Percentiles rank a stretch among this genome's conserved stretches.
Conservation (phyloP, 108 stramenopile genomes). For the Nitzschia sp. region DNA sequence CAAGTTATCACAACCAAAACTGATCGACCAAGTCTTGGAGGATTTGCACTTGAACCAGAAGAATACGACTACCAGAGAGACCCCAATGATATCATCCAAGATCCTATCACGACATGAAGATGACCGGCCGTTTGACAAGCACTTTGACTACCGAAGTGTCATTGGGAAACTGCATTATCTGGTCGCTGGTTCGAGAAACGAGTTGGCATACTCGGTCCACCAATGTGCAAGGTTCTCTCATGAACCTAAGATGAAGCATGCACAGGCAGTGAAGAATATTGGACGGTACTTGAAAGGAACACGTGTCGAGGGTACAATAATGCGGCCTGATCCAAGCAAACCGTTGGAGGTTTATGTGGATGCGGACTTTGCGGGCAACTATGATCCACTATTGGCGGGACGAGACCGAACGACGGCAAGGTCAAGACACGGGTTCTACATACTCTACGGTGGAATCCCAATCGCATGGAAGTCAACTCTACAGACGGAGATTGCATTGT, state of each 20-base stretch:
- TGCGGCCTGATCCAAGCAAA: constrained; percentile 1
- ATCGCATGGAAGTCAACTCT: constrained; percentile 43
- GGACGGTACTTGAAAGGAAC: constrained; percentile 46
- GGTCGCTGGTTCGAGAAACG: constrained; percentile 22
- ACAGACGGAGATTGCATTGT: constrained; percentile 45
- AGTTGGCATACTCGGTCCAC: constrained; percentile 26
- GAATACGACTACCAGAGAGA: background rate
- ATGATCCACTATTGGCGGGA: too few relatives aligned
- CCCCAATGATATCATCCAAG: constrained; percentile 7
- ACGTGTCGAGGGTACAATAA: constrained; percentile 30
- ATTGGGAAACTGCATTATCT: constrained; percentile 36
- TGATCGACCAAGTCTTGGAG: constrained; percentile 43
- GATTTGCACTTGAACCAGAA: constrained; percentile 1
- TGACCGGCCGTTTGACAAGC: constrained; percentile 16
- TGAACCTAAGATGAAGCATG: constrained; percentile 27
- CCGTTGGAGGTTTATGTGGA: constrained; percentile 45
- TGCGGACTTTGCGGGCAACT: constrained; percentile 56
- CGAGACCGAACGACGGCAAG: too few relatives aligned
- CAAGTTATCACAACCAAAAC: constrained; percentile 45
- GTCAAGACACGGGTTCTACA: constrained; percentile 37
- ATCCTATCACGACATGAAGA: constrained; percentile 8
- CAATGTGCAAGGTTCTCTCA: constrained; percentile 36
- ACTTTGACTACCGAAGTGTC: constrained; percentile 8
- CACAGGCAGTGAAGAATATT: constrained; percentile 35
- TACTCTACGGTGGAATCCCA: constrained; percentile 26